Percentiles rank a stretch among this genome's conserved stretches.
phyloP scores from a whole-genome alignment of 257 asterid genomes.

The Petrea volubilis region DNA sequence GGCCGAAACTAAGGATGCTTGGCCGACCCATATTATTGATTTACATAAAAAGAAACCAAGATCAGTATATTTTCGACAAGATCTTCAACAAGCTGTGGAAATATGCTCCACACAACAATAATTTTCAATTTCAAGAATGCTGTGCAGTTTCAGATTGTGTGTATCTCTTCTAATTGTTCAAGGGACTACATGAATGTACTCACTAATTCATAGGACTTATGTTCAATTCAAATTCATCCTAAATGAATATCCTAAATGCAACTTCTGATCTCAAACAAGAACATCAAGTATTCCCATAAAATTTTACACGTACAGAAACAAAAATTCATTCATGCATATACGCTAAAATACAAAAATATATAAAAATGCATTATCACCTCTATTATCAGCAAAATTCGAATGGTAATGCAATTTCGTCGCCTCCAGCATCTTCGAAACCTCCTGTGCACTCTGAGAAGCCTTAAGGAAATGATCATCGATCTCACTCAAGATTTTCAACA shows the following conservation, averaged over 20 bases:
- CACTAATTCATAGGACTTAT: neutral
- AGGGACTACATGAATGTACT: neutral
- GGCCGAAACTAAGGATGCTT: no score
- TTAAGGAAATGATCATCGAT: slow-evolving; percentile 86
- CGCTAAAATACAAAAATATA: no score
- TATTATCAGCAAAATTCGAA: slow-evolving; percentile 91
- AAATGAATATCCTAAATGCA: neutral
- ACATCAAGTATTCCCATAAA: neutral
- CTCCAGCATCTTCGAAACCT: slow-evolving; percentile 93
- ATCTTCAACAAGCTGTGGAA: neutral
- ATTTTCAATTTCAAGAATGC: neutral
- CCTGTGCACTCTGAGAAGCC: slow-evolving; percentile 87
- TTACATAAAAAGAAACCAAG: neutral
- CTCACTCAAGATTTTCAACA: slow-evolving; percentile 65
- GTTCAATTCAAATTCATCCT: neutral
- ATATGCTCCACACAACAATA: neutral
- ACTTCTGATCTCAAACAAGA: neutral
- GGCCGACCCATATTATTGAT: neutral
- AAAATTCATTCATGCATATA: no score
- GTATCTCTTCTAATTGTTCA: neutral
- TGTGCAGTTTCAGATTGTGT: neutral
- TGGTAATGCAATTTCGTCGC: slow-evolving; percentile 94
- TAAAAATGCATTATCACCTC: slow-evolving; percentile 54
- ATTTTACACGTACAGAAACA: neutral
- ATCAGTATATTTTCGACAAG: neutral